phyloP scores from a whole-genome alignment of 2,329 filamentous ascomycete species.

The Monosporascus sp. region DNA sequence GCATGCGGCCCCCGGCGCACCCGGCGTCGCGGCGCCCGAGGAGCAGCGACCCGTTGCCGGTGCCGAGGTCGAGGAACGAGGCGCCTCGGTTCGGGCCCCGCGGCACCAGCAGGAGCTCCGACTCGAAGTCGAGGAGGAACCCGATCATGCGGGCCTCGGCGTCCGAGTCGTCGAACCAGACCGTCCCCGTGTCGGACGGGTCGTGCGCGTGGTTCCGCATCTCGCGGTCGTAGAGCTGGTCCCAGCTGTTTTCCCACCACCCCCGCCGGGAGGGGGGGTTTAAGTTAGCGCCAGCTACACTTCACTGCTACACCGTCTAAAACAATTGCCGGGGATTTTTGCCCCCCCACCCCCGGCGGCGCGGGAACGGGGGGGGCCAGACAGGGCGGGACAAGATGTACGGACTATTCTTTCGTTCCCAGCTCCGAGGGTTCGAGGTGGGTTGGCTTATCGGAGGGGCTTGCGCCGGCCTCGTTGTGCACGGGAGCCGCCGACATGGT shows the following conservation, averaged over 20 bases:
- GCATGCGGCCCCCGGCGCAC: constrained; percentile 60
- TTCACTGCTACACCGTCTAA: too few species aligned
- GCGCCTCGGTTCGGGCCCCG: constrained; percentile 24
- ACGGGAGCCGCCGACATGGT: background rate
- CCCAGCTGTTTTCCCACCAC: constrained; percentile 53
- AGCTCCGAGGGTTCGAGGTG: constrained; percentile 72
- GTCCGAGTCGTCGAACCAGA: constrained; percentile 94
- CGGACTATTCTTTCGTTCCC: constrained; percentile 87
- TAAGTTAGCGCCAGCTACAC: constrained; percentile 5
- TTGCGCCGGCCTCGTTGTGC: background rate
- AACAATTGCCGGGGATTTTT: too few species aligned
- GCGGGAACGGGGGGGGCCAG: too few species aligned
- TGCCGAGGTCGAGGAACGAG: constrained; percentile 79
- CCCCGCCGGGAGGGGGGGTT: background rate
- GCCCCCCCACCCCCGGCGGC: too few species aligned
- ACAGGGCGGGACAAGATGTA: constrained; percentile 13
- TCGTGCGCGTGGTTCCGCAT: constrained; percentile 66
- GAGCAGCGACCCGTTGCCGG: constrained; percentile 89
- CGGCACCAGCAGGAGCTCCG: constrained; percentile 6
- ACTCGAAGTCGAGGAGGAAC: constrained; percentile 49
- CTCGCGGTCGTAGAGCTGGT: constrained; percentile 66
- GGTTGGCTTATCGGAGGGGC: constrained; percentile 38
- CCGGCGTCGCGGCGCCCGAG: constrained; percentile 64
- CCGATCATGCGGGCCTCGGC: constrained; percentile 75
- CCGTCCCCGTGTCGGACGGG: constrained; percentile 74